Base-by-base conservation (phyloP, 306 rosid species). In the Gynostemma pentaphyllum region DNA sequence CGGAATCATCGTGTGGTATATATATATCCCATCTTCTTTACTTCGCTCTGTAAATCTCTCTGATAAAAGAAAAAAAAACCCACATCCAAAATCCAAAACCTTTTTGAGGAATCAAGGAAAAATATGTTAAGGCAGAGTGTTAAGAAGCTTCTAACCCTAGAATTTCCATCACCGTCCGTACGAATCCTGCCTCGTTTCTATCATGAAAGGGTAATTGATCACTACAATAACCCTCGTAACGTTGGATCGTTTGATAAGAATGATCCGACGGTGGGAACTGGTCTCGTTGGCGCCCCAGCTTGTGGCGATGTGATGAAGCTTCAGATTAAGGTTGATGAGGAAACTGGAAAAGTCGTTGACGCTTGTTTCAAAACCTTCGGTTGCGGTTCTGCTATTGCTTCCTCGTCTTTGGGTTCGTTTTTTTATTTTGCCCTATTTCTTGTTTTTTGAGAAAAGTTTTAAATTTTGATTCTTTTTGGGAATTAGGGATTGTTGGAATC, bases 241-340 rank as follows among this genome's bases (percentile, higher is more conserved):
- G 95, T 90, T 6, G 95, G 95, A 7, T 79, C 97, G 15, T 81
- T 90, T 68, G 95, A 90, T 66, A 90, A 90, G 78, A 82, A 69
- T 18, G 94, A 87, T 49, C 90, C 94, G 14, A 48, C 68, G 56
- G 90, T 90, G 19, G 97, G 97, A 1, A 90, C 97, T 1, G 97
- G 95, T 7, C 76, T 90, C 69, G 97, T 90, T 22, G 95, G 94
- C 7, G 95, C 95, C 0, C 95, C 95, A 0, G 94, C 97, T 5
- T 90, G 97, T 60, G 97, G 95, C 49, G 95, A 87, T 56, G 95
- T 90, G 34, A 90, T 90, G 97, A 90, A 90, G 70, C 94, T 90
- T 3, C 97, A 90, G 79, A 90, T 90, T 45, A 90, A 78, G 88
- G 85, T 90, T 8, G 97, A 87, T 24, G 88, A 86, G 8, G 24